Conservation (phyloP, 768 basidiomycete genomes). For the Tricholoma flavovirens region DNA sequence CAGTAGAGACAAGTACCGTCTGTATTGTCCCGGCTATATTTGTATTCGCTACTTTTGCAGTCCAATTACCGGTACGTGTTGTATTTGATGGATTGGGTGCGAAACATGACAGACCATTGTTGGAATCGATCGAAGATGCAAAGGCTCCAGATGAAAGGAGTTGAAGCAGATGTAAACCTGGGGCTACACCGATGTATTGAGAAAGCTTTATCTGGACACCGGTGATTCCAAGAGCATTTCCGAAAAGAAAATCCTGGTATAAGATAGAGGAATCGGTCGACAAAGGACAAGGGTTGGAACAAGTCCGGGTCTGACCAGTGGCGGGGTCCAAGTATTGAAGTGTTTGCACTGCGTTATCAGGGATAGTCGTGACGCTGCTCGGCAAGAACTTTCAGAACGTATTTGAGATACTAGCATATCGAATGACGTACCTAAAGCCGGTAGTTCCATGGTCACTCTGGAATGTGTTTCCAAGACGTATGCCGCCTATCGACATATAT, state of each 20-base stretch:
- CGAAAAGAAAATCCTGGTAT: conserved; percentile 94
- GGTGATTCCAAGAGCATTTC: conserved; percentile 57
- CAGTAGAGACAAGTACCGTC: conserved; percentile 61
- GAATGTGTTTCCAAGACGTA: conserved; percentile 92
- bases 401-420: neutral
- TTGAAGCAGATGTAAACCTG: conserved; percentile 89
- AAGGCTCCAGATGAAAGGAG: conserved; percentile 90
- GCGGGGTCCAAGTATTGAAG: conserved; percentile 74
- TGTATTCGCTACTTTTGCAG: conserved; percentile 54
- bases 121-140: conserved; percentile 59
- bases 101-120: conserved; percentile 70
- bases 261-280: conserved; percentile 67
- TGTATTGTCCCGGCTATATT: conserved; percentile 77
- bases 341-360: conserved; percentile 77
- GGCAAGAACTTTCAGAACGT: conserved; percentile 6
- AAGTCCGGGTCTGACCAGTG: conserved; percentile 71
- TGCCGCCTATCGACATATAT: conserved; percentile 67
- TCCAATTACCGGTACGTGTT: conserved; percentile 68
- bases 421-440: conserved; percentile 66
- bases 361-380: conserved; percentile 76
- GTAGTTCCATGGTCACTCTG: conserved; percentile 74
- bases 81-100: conserved; percentile 70
- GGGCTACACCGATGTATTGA: conserved; percentile 63
- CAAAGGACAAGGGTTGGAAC: conserved; percentile 74
- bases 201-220: conserved; percentile 85